Evolutionary conservation across 768 basidiomycete genomes (phyloP).

Genomic region (Epithele typhae): DNA sequence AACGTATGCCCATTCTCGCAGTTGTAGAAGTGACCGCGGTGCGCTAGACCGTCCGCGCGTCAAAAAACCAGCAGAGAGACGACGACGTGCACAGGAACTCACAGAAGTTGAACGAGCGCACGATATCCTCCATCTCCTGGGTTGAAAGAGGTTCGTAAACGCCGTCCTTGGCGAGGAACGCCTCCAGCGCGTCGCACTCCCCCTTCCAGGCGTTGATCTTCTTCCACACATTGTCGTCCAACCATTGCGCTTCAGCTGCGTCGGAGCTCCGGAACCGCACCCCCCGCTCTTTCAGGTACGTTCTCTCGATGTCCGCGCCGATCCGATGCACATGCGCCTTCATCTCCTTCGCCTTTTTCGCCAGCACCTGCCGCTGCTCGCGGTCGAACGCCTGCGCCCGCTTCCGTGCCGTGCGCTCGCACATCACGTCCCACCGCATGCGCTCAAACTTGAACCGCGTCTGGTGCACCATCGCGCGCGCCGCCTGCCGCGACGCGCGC

Average conservation of each 20-base stretch:
- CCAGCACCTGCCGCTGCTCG: too few species aligned
- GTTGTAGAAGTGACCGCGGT: conserved; percentile 29
- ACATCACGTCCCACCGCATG: conserved; percentile 21
- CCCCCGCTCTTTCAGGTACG: too few species aligned
- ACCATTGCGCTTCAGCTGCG: too few species aligned
- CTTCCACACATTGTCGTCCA: conserved; percentile 20
- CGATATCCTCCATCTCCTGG: conserved; percentile 23
- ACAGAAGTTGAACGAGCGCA: conserved; percentile 26
- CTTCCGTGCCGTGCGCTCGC: conserved; percentile 4
- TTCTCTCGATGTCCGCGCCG: too few species aligned
- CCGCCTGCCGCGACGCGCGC: conserved; percentile 26
- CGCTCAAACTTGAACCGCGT: conserved; percentile 25
- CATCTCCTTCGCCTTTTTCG: too few species aligned
- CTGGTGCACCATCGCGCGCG: conserved; percentile 16
- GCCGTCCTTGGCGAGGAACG: conserved; percentile 13
- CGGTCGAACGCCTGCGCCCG: neutral
- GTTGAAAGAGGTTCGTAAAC: conserved; percentile 21
- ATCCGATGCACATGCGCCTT: too few species aligned
- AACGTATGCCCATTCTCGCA: conserved; percentile 56
- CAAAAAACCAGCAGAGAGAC: too few species aligned
- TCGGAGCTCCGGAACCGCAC: too few species aligned
- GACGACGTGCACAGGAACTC: conserved; percentile 3
- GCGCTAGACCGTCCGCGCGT: conserved; percentile 9
- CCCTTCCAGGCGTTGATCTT: conserved; percentile 18
- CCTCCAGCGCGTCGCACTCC: conserved; percentile 18